These are phyloP conservation scores for Trichoderma koningii DNA, from an alignment of 2,329 filamentous ascomycete genomes.

Conservation along the genomic window DNA sequence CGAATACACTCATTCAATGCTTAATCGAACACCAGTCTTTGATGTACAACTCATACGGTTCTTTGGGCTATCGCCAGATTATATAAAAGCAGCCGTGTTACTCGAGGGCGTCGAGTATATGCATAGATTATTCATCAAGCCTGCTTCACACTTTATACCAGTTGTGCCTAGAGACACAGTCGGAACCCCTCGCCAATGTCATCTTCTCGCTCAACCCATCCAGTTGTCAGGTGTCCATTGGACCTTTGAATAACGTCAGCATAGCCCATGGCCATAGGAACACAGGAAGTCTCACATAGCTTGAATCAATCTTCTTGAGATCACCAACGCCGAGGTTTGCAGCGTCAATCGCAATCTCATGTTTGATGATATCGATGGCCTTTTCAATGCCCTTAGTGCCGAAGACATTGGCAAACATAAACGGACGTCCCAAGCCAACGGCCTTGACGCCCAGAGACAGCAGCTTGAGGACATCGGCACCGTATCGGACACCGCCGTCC, in stretches of 20 bases:
- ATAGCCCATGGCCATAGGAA: not conserved
- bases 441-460: constrained; percentile 48
- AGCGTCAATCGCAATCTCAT: constrained; percentile 50
- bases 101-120: not conserved
- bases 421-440: constrained; percentile 51
- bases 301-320: constrained; percentile 39
- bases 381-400: constrained; percentile 52
- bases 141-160: not conserved
- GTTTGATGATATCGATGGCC: constrained; percentile 49
- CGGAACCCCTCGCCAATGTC: not conserved
- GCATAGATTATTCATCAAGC: not conserved
- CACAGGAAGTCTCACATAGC: not conserved
- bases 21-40: too few species aligned
- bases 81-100: too few species aligned
- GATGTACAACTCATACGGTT: too few species aligned
- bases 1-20: too few species aligned
- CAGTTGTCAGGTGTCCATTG: constrained; percentile 5
- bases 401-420: constrained; percentile 57
- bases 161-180: not conserved
- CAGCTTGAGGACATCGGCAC: constrained; percentile 47
- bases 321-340: constrained; percentile 47
- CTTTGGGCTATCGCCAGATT: too few species aligned
- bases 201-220: not conserved
- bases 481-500: constrained; percentile 49
- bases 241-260: not conserved